Percentiles rank a stretch among this genome's conserved stretches.
phyloP scores from a whole-genome alignment of 2,329 filamentous ascomycete species.

The Trematosphaeria pertusa region DNA sequence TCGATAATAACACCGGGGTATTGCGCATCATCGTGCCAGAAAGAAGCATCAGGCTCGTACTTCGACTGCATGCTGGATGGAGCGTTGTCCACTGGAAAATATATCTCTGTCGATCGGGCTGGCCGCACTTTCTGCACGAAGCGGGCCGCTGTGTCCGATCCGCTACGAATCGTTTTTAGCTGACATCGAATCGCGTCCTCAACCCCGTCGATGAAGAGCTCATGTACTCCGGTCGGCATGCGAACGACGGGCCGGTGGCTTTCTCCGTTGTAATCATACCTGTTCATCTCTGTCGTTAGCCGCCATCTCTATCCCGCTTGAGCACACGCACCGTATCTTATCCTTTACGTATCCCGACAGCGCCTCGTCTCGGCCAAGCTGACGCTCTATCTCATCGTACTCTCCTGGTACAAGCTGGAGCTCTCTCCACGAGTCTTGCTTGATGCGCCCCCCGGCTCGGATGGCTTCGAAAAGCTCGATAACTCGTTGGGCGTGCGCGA shows the following conservation, averaged over 20 bases:
- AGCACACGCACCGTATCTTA: too few relatives aligned
- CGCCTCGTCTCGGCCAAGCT: too few relatives aligned
- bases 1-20: slow-evolving; percentile 30
- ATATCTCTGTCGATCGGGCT: slow-evolving; percentile 24
- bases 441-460: too few relatives aligned
- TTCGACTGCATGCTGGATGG: slow-evolving; percentile 20
- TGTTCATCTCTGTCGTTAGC: slow-evolving; percentile 16
- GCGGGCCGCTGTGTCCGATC: slow-evolving; percentile 19
- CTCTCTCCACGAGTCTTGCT: too few relatives aligned
- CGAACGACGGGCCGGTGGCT: slow-evolving; percentile 21
- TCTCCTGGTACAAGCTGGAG: too few relatives aligned
- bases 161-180: slow-evolving; percentile 24
- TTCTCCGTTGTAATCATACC: slow-evolving; percentile 27
- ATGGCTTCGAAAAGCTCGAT: too few relatives aligned
- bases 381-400: too few relatives aligned
- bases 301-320: slow-evolving; percentile 23
- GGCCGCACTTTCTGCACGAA: slow-evolving; percentile 29
- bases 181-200: slow-evolving; percentile 27
- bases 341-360: too few relatives aligned
- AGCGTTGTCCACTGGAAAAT: slow-evolving; percentile 12
- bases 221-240: slow-evolving; percentile 29
- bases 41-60: slow-evolving; percentile 29
- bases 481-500: too few relatives aligned
- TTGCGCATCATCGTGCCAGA: slow-evolving; percentile 27
- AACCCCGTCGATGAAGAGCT: slow-evolving; percentile 22